Percentiles rank a stretch among this genome's conserved stretches.
Conservation (phyloP, 306 rosid genomes). For the Castanea crenata region DNA sequence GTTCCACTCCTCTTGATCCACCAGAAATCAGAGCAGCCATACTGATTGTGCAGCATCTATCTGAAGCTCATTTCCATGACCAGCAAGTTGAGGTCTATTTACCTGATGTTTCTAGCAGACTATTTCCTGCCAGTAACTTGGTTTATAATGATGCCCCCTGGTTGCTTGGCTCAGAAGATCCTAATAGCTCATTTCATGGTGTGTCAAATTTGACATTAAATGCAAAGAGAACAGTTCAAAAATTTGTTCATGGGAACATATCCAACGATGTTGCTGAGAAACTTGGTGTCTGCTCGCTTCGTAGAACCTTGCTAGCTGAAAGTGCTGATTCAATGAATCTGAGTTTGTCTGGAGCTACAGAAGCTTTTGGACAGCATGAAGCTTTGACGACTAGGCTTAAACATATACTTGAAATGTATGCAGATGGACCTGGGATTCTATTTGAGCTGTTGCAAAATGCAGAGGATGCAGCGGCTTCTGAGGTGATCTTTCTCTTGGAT, state of each 20-base stretch:
- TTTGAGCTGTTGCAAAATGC: constrained; percentile 97
- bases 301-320: constrained; percentile 88
- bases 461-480: constrained; percentile 98
- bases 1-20: constrained; percentile 75
- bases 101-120: constrained; percentile 76
- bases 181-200: constrained; percentile 53
- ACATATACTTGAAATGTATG: constrained; percentile 99
- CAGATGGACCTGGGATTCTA: constrained; percentile 96
- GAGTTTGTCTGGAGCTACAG: constrained; percentile 92
- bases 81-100: constrained; percentile 67
- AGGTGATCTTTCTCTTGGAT: constrained; percentile 86
- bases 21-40: constrained; percentile 85
- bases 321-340: constrained; percentile 97
- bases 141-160: constrained; percentile 99
- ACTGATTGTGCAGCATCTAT: constrained; percentile 83
- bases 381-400: constrained; percentile 96
- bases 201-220: constrained; percentile 49
- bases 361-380: constrained; percentile 99
- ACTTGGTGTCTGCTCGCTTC: constrained; percentile 93
- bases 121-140: constrained; percentile 69
- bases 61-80: constrained; percentile 70
- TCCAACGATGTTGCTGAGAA: constrained; percentile 95
- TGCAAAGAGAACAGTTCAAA: constrained; percentile 69
- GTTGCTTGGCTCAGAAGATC: constrained; percentile 82
- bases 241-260: constrained; percentile 93